A percentile compares a stretch with the other conserved stretches of the same genome.
Conservation (phyloP, 2,329 filamentous ascomycete species). For the Epichloe sibirici region DNA sequence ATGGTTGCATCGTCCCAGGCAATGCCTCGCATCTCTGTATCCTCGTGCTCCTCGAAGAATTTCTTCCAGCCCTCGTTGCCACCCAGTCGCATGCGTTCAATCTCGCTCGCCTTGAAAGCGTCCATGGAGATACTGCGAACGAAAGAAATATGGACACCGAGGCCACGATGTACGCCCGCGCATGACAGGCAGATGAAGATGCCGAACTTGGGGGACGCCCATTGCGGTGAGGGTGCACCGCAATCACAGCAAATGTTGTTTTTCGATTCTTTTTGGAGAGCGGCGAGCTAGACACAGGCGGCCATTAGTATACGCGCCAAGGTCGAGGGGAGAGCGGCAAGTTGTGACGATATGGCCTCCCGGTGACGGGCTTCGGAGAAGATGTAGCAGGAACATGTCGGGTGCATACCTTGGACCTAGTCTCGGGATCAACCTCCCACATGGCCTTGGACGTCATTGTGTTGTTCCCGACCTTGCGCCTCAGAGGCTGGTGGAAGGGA, state of each 20-base stretch:
- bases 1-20: constrained; percentile 82
- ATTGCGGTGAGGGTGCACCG: constrained; percentile 90
- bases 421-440: constrained; percentile 99
- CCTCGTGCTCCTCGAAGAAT: constrained; percentile 68
- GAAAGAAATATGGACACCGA: constrained; percentile 97
- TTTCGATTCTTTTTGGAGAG: constrained; percentile 79
- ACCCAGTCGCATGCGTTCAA: constrained; percentile 84
- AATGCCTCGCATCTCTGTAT: constrained; percentile 53
- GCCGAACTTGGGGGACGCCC: constrained; percentile 97
- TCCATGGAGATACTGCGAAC: constrained; percentile 98
- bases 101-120: constrained; percentile 86
- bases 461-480: constrained; percentile 3
- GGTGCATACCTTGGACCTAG: constrained; percentile 68
- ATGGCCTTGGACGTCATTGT: constrained; percentile 61
- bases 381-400: not conserved
- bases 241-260: constrained; percentile 94
- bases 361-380: not conserved
- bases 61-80: constrained; percentile 79
- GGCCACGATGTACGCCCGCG: constrained; percentile 83
- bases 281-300: constrained; percentile 54
- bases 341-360: constrained; percentile 5
- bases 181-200: constrained; percentile 98
- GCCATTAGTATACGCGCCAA: constrained; percentile 1
- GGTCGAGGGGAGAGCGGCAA: not conserved
- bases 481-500: not conserved